A percentile compares a stretch with the other conserved stretches of the same genome.
Evolutionary conservation across 805 yeast species (phyloP).

Genomic region (Kuraishia piskuri): DNA sequence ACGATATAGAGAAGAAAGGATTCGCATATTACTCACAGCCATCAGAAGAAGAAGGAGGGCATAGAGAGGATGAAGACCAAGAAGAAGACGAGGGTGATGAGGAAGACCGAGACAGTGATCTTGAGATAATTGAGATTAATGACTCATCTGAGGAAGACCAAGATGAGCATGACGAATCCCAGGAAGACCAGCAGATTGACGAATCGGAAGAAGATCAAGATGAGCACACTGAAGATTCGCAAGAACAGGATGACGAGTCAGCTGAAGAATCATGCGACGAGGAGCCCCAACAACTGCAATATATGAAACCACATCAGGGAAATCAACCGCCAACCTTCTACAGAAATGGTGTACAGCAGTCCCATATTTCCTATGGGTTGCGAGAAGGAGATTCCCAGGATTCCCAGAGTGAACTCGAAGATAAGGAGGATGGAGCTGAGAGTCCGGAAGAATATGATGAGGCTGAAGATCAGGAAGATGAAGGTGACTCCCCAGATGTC

Average conservation of each 20-base stretch:
- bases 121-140: conserved; percentile 1
- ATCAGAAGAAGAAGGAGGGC: conserved; percentile 7
- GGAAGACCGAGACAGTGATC: conserved; percentile 6
- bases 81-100: conserved; percentile 3
- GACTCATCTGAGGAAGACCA: background rate
- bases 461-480: conserved; percentile 12
- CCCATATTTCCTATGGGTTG: background rate
- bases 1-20: background rate
- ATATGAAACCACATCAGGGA: background rate
- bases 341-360: background rate
- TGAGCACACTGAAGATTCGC: conserved; percentile 7
- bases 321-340: background rate
- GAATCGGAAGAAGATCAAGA: background rate
- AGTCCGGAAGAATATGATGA: conserved; percentile 17
- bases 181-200: background rate
- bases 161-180: background rate
- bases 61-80: conserved; percentile 12
- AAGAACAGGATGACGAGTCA: conserved; percentile 6
- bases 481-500: conserved; percentile 14
- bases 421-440: conserved; percentile 8
- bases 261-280: background rate
- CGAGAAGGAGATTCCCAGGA: background rate
- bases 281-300: background rate
- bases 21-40: background rate
- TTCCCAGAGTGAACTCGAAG: background rate